Conservation (phyloP, 2,329 filamentous ascomycete genomes). For the Diaporthe caulivora region DNA sequence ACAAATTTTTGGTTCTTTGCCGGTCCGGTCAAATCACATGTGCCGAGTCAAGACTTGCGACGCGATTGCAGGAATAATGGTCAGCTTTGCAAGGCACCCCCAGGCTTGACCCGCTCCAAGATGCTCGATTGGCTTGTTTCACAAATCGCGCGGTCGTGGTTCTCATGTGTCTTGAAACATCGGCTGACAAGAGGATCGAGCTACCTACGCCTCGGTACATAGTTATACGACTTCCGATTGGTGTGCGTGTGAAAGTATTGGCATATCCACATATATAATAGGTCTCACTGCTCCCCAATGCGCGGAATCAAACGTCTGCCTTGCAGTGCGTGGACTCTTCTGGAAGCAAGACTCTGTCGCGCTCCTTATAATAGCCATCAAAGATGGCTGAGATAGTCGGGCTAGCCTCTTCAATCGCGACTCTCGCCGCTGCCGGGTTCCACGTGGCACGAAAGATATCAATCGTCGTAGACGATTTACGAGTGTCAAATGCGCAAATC, state of each 20-base stretch:
- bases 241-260: background rate
- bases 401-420: background rate
- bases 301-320: fast-evolving
- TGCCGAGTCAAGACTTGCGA: background rate
- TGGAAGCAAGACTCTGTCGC: too few relatives aligned
- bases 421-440: background rate
- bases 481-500: background rate
- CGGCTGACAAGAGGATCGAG: background rate
- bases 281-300: background rate
- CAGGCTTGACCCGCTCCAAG: background rate
- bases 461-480: background rate
- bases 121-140: slow-evolving; percentile 11
- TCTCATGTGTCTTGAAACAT: slow-evolving; percentile 15
- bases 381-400: slow-evolving; percentile 8
- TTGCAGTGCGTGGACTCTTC: too few relatives aligned
- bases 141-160: background rate
- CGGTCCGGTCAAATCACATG: background rate
- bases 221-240: background rate
- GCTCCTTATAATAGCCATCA: background rate
- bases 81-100: background rate
- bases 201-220: background rate
- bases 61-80: slow-evolving; percentile 8
- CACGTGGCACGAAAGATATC: background rate
- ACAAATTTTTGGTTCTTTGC: background rate
- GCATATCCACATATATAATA: background rate